These are phyloP conservation scores for Ambrosia trifida DNA, from an alignment of 129 eudicot species.

Conservation along the genomic window DNA sequence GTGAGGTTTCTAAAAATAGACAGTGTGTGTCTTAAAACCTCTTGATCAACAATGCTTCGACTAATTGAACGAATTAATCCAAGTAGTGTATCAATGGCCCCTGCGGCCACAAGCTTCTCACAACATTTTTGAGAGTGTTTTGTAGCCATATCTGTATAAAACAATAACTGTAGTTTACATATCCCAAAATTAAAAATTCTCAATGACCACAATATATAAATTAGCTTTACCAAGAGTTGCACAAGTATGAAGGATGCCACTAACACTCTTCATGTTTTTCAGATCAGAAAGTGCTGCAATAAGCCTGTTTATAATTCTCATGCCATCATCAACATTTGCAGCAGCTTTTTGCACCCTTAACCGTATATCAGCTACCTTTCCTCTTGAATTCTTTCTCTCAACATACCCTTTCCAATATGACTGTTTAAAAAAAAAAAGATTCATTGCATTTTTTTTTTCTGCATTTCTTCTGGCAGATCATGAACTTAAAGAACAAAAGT, in stretches of 20 bases:
- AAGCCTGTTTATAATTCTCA: slow-evolving; percentile 88
- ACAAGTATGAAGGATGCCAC: slow-evolving; percentile 85
- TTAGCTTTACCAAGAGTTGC: slow-evolving; percentile 68
- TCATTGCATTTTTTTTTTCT: neutral
- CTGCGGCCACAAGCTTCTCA: slow-evolving; percentile 83
- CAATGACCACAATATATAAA: neutral
- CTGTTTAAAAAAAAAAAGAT: slow-evolving; percentile 41
- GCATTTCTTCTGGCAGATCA: neutral
- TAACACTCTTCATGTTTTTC: slow-evolving; percentile 70
- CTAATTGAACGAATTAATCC: slow-evolving; percentile 65
- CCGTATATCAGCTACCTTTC: slow-evolving; percentile 60
- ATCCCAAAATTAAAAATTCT: neutral
- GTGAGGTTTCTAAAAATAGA: slow-evolving; percentile 82
- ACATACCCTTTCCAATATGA: slow-evolving; percentile 82
- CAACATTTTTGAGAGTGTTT: slow-evolving; percentile 79
- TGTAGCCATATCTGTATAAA: slow-evolving; percentile 76
- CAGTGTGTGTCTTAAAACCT: slow-evolving; percentile 67
- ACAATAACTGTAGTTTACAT: neutral
- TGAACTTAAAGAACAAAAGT: neutral
- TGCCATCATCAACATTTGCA: slow-evolving; percentile 74
- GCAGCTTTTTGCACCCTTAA: slow-evolving; percentile 73
- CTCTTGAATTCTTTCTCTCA: slow-evolving; percentile 62
- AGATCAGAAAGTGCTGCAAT: slow-evolving; percentile 76
- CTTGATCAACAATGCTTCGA: slow-evolving; percentile 91
- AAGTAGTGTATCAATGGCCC: slow-evolving; percentile 71